Conservation (phyloP, 805 yeast genomes). For the Peterozyma xylosa region DNA sequence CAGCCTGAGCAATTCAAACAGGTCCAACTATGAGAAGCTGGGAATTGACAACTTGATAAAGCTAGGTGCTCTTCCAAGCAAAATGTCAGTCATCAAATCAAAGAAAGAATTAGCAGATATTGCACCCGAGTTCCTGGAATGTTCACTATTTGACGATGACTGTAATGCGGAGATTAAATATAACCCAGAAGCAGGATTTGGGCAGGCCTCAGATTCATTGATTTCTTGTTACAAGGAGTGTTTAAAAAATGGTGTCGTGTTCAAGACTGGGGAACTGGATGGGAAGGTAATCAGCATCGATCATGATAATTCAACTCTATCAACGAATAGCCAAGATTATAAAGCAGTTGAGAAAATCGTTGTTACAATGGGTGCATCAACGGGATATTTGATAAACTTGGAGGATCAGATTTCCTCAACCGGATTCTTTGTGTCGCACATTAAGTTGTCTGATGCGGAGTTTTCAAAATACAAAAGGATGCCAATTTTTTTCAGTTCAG, state of each 20-base stretch:
- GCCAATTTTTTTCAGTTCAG: constrained; percentile 35
- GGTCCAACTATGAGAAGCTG: constrained; percentile 18
- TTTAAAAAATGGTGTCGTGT: constrained; percentile 12
- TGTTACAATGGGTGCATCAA: constrained; percentile 29
- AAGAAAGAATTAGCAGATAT: constrained; percentile 12
- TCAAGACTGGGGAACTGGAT: constrained; percentile 12
- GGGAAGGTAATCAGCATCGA: constrained; percentile 9
- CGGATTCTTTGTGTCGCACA: constrained; percentile 29
- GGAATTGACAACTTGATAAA: constrained; percentile 16
- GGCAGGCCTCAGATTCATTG: constrained; percentile 20
- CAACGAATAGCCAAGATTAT: constrained; percentile 17
- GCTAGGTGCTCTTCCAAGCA: constrained; percentile 17
- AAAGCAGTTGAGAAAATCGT: constrained; percentile 21
- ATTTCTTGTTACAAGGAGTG: constrained; percentile 13
- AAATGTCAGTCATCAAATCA: constrained; percentile 12
- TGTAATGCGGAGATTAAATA: constrained; percentile 10
- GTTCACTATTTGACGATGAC: constrained; percentile 10
- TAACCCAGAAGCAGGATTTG: constrained; percentile 23
- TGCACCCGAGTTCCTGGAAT: constrained; percentile 14
- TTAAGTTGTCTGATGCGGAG: constrained; percentile 27
- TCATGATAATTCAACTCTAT: constrained; percentile 1
- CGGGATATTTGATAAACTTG: constrained; percentile 24
- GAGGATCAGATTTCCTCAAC: constrained; percentile 24
- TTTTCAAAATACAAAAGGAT: constrained; percentile 25
- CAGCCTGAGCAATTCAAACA: constrained; percentile 8